These are phyloP conservation scores for Passiflora organensis DNA, from an alignment of 345 rosid genomes.

Conservation along the genomic window DNA sequence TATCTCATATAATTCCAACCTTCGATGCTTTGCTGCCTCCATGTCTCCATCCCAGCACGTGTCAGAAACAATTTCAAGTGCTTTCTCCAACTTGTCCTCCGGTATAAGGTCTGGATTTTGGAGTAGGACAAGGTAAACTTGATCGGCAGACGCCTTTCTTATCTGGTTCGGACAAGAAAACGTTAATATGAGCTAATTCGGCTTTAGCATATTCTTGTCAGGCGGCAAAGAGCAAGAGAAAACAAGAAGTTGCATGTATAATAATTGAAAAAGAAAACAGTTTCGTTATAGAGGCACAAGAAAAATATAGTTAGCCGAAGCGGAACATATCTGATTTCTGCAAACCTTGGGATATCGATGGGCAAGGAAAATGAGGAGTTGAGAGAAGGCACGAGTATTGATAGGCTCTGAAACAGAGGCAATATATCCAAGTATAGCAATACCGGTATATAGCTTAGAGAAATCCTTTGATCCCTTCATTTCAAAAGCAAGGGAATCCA, in stretches of 20 bases:
- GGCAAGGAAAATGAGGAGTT: constrained; percentile 58
- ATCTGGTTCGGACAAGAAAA: constrained; percentile 39
- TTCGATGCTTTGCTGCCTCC: constrained; percentile 42
- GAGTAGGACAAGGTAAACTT: constrained; percentile 63
- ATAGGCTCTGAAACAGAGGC: constrained; percentile 53
- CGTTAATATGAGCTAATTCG: neutral
- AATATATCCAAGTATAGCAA: constrained; percentile 70
- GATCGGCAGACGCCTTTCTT: constrained; percentile 69
- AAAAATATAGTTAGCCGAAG: neutral
- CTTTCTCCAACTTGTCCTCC: constrained; percentile 56
- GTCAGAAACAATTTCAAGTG: constrained; percentile 51
- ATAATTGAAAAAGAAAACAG: neutral
- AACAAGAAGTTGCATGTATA: too few species aligned
- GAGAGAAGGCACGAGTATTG: constrained; percentile 51
- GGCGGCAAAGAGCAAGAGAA: too few species aligned
- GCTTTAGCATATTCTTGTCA: too few species aligned
- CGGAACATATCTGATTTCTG: neutral
- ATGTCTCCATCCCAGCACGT: constrained; percentile 80
- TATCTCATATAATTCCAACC: constrained; percentile 48
- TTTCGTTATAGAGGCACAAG: neutral
- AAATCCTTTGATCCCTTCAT: constrained; percentile 70
- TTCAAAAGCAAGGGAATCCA: constrained; percentile 72
- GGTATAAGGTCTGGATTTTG: constrained; percentile 54
- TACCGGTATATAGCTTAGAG: constrained; percentile 63
- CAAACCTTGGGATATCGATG: constrained; percentile 84